Evolutionary conservation across 1,284 basidiomycete species (phyloP).

Genomic region (Neolentinus lepideus): DNA sequence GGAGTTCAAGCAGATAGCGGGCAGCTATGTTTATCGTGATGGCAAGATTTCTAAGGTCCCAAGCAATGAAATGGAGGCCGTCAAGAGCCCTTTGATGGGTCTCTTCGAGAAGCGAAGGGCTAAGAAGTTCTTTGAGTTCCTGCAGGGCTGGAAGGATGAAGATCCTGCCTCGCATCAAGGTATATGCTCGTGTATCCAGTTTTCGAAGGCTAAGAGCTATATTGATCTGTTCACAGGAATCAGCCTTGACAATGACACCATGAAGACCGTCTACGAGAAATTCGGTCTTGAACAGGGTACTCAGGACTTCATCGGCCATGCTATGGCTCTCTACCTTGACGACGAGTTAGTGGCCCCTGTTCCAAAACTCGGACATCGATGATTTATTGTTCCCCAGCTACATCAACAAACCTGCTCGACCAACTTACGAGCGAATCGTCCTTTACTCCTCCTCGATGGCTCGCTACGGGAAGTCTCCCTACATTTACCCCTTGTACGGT

Average conservation of each 20-base stretch:
- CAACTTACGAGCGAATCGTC: constrained; percentile 91
- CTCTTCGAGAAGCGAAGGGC: constrained; percentile 97
- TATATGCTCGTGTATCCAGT: constrained; percentile 23
- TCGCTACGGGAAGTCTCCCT: constrained; percentile 98
- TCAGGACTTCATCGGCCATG: constrained; percentile 98
- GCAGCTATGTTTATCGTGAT: constrained; percentile 96
- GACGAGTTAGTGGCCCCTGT: constrained; percentile 69
- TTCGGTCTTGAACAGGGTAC: constrained; percentile 97
- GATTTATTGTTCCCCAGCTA: constrained; percentile 49
- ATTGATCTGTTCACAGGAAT: constrained; percentile 49
- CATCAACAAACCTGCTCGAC: constrained; percentile 86
- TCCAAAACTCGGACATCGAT: background rate
- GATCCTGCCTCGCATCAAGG: constrained; percentile 96
- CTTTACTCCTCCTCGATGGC: constrained; percentile 99
- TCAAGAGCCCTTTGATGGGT: constrained; percentile 93
- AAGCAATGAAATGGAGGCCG: constrained; percentile 96
- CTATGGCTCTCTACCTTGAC: constrained; percentile 97
- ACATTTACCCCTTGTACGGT: constrained; percentile 99
- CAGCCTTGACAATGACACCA: constrained; percentile 80
- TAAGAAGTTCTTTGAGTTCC: constrained; percentile 98
- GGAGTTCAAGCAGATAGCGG: constrained; percentile 99
- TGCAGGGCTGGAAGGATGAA: constrained; percentile 93
- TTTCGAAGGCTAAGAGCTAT: background rate
- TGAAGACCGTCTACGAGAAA: constrained; percentile 94
- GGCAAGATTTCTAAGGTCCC: constrained; percentile 98